A percentile compares a stretch with the other conserved stretches of the same genome.
Conservation (phyloP, 768 basidiomycete genomes). For the Lanmaoa pseudosensibilis region DNA sequence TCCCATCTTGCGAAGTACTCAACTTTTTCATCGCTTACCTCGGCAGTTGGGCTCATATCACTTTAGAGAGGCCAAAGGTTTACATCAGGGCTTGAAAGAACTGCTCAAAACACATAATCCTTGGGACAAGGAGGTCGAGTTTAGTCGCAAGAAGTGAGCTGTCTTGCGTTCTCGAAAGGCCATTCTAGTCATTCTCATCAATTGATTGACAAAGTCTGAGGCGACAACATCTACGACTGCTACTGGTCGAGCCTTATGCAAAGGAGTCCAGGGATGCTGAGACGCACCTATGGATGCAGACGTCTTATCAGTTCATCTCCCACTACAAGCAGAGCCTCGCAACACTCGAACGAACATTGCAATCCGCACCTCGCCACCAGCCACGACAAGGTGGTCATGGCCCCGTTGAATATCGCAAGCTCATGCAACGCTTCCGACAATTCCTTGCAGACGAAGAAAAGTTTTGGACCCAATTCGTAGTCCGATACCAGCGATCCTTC, state of each 20-base stretch:
- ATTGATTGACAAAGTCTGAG: slow-evolving; percentile 52
- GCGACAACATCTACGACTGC: slow-evolving; percentile 64
- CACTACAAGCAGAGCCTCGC: slow-evolving; percentile 77
- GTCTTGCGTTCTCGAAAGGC: slow-evolving; percentile 3
- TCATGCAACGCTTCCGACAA: slow-evolving; percentile 84
- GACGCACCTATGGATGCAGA: slow-evolving; percentile 90
- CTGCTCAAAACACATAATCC: slow-evolving; percentile 71
- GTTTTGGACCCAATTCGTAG: slow-evolving; percentile 83
- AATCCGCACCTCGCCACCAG: slow-evolving; percentile 40
- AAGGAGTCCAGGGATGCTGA: slow-evolving; percentile 78
- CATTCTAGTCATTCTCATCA: slow-evolving; percentile 6
- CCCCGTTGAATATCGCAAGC: slow-evolving; percentile 81
- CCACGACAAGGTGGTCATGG: slow-evolving; percentile 47
- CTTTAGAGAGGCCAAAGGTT: slow-evolving; percentile 73
- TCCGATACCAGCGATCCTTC: slow-evolving; percentile 72
- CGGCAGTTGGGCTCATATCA: slow-evolving; percentile 8
- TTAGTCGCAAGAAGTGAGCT: slow-evolving; percentile 79
- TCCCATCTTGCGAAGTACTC: slow-evolving; percentile 38
- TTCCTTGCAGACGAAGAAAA: slow-evolving; percentile 89
- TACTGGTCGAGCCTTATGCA: slow-evolving; percentile 67
- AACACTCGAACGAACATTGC: slow-evolving; percentile 58
- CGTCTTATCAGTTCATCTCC: slow-evolving; percentile 81
- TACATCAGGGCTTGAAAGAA: slow-evolving; percentile 74
- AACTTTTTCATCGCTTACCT: not conserved
- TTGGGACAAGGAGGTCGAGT: slow-evolving; percentile 85